These are phyloP conservation scores for Kernera saxatilis DNA, from an alignment of 345 rosid genomes.

Conservation along the genomic window DNA sequence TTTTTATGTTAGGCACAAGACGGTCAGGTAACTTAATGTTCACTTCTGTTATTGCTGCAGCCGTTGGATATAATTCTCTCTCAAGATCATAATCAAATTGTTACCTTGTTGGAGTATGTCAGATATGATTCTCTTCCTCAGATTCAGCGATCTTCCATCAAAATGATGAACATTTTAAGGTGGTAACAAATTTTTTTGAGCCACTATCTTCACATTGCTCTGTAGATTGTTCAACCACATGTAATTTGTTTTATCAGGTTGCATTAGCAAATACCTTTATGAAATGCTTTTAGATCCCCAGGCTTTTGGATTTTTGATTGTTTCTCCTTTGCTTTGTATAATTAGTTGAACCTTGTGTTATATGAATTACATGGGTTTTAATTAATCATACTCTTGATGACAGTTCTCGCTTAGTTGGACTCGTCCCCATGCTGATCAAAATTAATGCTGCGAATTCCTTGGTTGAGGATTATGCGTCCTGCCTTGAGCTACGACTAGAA, in stretches of 20 bases:
- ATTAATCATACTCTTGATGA: conserved; percentile 16
- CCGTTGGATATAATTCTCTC: conserved; percentile 89
- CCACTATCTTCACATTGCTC: conserved; percentile 8
- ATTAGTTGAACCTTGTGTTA: not conserved
- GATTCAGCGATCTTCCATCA: conserved; percentile 80
- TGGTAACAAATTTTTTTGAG: conserved; percentile 14
- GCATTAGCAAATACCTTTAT: conserved; percentile 3
- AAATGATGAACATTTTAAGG: conserved; percentile 88
- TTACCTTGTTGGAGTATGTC: conserved; percentile 78
- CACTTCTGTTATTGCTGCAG: conserved; percentile 42
- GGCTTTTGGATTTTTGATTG: conserved; percentile 1
- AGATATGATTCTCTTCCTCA: conserved; percentile 79
- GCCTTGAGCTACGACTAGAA: conserved; percentile 78
- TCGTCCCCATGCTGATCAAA: conserved; percentile 75
- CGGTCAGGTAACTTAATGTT: not conserved
- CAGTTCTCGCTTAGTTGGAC: conserved; percentile 93
- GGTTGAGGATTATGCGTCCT: conserved; percentile 87
- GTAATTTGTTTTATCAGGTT: not conserved
- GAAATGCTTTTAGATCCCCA: not conserved
- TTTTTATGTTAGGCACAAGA: not conserved
- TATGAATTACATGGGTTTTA: not conserved
- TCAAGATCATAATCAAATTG: conserved; percentile 86
- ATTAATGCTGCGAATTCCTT: conserved; percentile 61
- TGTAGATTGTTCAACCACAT: conserved; percentile 2
- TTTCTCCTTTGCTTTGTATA: not conserved